A percentile compares a stretch with the other conserved stretches of the same genome.
Conservation (phyloP, 768 basidiomycete genomes). For the Cantharellus cinnabarinus region DNA sequence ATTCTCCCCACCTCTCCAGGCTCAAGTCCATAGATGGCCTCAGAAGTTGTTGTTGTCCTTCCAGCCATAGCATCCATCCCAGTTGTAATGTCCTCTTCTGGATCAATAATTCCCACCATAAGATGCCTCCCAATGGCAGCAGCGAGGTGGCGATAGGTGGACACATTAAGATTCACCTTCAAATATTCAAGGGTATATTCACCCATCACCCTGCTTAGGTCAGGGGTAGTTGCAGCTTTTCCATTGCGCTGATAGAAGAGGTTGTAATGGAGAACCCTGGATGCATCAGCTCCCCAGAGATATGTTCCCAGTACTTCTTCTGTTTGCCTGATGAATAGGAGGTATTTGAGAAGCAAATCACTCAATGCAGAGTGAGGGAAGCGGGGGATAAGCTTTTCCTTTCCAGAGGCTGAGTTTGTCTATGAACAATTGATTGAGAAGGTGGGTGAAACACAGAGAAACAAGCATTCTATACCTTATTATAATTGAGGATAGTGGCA, state of each 20-base stretch:
- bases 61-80: neutral
- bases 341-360: neutral
- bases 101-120: neutral
- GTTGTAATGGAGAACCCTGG: neutral
- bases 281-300: neutral
- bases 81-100: neutral
- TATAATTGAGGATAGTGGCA: neutral
- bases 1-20: neutral
- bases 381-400: neutral
- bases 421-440: neutral
- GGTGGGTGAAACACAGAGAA: neutral
- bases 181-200: neutral
- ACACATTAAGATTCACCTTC: neutral
- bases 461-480: neutral
- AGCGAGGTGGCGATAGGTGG: neutral
- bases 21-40: neutral
- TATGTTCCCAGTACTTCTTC: neutral
- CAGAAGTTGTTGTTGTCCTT: neutral
- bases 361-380: neutral
- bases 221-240: neutral
- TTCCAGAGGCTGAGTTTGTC: neutral
- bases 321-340: neutral
- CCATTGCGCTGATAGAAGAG: neutral
- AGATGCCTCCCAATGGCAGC: neutral
- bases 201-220: too few species aligned